These are phyloP conservation scores for Gaeumannomyces tritici DNA, from an alignment of 2,329 filamentous ascomycete species.

Conservation along the genomic window DNA sequence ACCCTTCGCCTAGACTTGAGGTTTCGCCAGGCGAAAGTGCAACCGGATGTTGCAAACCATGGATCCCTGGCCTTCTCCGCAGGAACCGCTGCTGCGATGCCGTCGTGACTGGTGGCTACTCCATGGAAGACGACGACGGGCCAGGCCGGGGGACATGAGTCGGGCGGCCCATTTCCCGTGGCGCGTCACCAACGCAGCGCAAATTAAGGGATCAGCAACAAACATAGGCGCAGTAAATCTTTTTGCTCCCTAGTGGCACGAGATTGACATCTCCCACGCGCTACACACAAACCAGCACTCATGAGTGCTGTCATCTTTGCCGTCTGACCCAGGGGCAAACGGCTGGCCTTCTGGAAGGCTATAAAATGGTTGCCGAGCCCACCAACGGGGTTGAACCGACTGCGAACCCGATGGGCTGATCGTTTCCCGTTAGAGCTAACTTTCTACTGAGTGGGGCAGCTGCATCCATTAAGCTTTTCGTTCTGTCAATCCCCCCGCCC, in stretches of 20 bases:
- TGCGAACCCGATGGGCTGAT: background rate
- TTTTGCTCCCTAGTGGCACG: background rate
- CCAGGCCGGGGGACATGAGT: background rate
- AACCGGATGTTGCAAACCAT: background rate
- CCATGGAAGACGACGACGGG: background rate
- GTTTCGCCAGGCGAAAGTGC: background rate
- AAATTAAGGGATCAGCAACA: conserved; percentile 10
- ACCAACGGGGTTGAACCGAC: background rate
- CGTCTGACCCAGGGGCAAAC: background rate
- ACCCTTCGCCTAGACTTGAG: background rate
- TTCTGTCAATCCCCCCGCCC: too few relatives aligned
- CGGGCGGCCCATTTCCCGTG: background rate
- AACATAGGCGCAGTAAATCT: background rate
- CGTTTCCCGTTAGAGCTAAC: background rate
- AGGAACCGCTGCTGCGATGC: background rate
- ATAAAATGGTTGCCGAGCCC: too few relatives aligned
- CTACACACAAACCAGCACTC: too few relatives aligned
- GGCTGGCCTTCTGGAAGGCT: background rate
- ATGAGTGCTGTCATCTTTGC: too few relatives aligned
- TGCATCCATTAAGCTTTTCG: background rate
- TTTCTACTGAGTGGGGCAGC: background rate
- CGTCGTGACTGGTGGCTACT: too few relatives aligned
- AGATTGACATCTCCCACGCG: background rate
- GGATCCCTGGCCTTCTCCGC: background rate
- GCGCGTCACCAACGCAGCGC: background rate